Base-by-base conservation (phyloP, 768 basidiomycete genomes). In the Lentinula boryana region DNA sequence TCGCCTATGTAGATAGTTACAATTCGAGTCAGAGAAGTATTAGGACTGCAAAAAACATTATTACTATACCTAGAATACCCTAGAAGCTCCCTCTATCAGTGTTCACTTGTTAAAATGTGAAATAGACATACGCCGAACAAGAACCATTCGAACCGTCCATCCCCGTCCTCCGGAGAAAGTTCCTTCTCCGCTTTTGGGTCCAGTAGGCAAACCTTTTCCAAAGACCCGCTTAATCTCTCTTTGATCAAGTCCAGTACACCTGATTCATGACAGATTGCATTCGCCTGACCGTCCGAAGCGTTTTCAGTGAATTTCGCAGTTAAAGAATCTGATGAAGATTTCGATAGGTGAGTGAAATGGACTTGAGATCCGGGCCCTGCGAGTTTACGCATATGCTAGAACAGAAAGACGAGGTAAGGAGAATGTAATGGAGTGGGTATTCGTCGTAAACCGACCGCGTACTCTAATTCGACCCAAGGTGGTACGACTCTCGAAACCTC, bases 401-500 rank as follows among this genome's bases (percentile, higher is more conserved):
- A 54, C 9, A 23, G 31, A 32, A 51, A 35, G 57, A 53, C 33
- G 38, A 41, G 12, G 38, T 60, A 32, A 63, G 61, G 58, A 38
- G 49, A 64, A 50, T 61, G 7, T 33, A 54, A 32, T 43, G 41
- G 13, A 43, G 51, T 23, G 52, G 50, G n/a, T 38, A 53, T 56
- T 38, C 54, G 23, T 32, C 18, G n/a, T 53, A 36, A 62, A 75
- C 81, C 62, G 60, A 91, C 93, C 67, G 81, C 80, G 70, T 95
- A 98, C 79, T 98, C 96, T 51, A 98, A 83, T 66, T 89, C 84
- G 35, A 98, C 95, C 96, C 96, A 98, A 13, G 84, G 85, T 21
- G 91, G 91, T 44, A 93, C 82, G 3, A 88, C 79, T 65, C 81
- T 84, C 1, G 85, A 77, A 0, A 82, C 82, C 13, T 82, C 78